Evolutionary conservation across 1,284 basidiomycete species (phyloP), one percentile per base, ranked within the genome.

Genomic region (Neonothopanus nambi): DNA sequence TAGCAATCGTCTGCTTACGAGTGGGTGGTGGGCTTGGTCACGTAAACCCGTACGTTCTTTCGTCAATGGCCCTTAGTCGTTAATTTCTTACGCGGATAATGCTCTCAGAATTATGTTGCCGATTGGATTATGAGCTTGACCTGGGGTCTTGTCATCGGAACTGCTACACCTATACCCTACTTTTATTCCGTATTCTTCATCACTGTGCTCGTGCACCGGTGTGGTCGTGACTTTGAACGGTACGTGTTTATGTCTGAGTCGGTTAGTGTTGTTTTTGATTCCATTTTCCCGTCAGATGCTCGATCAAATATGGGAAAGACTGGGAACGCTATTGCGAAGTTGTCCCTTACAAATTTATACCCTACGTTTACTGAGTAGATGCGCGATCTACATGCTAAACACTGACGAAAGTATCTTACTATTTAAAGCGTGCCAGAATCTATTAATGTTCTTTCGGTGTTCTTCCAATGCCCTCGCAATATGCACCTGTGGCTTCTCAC

Each of bases 101-200:
- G 24, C 15, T n/a, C n/a, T n/a, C 48, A 88, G 83, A 93, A 93
- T 67, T 92, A 92, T 61, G 85, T 89, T 55, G 92, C 91, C 55
- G 93, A 95, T 70, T 94, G 90, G 91, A 76, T 80, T 33, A 93
- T 94, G 82, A 84, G 89, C 60, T 79, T 96, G 63, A 89, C 86
- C 43, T 98, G 96, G 96, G 95, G 93, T 52, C 82, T 90, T 42
- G 80, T 90, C 64, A 87, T 93, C 46, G 95, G 96, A 35, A 78
- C 84, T 20, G 82, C 87, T 46, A 91, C 91, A 5, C 79, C 87
- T 45, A 98, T 99, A 67, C 95, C 95, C 0, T 95, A 97, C 76
- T 98, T 93, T 74, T 96, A 97, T 74, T 92, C 92, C 5, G 77
- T 93, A 49, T 96, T 96, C 81, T 96, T 96, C 79, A 85, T 95